Evolutionary conservation across 1,139 yeast genomes (phyloP).

Genomic region (Kodamaea anthophila): DNA sequence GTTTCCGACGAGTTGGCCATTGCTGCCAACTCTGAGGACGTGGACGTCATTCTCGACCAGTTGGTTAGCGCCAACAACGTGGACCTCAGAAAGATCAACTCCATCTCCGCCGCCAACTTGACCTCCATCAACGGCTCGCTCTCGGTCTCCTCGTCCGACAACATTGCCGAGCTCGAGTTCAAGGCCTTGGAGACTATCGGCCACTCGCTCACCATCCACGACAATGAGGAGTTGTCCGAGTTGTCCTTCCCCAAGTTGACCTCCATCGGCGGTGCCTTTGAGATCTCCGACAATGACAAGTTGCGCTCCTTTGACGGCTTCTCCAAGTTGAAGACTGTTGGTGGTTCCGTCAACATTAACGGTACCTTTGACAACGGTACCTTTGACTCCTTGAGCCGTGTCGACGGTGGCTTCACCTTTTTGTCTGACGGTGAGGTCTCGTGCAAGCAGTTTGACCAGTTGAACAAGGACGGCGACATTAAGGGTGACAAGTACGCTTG

Average conservation of each 20-base stretch:
- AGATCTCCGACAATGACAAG: slow-evolving; percentile 73
- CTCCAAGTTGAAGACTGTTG: slow-evolving; percentile 64
- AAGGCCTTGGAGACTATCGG: slow-evolving; percentile 59
- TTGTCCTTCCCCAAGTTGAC: slow-evolving; percentile 67
- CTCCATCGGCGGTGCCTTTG: slow-evolving; percentile 81
- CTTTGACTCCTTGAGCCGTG: slow-evolving; percentile 63
- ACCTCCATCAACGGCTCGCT: slow-evolving; percentile 71
- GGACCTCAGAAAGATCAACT: slow-evolving; percentile 71
- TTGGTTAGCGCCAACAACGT: slow-evolving; percentile 82
- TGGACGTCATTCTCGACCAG: slow-evolving; percentile 60
- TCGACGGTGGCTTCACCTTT: slow-evolving; percentile 87
- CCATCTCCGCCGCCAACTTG: slow-evolving; percentile 66
- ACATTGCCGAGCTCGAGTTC: slow-evolving; percentile 53
- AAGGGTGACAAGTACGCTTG: slow-evolving; percentile 88
- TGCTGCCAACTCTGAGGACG: slow-evolving; percentile 76
- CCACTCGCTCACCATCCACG: slow-evolving; percentile 69
- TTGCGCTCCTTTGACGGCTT: slow-evolving; percentile 66
- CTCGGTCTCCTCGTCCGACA: slow-evolving; percentile 63
- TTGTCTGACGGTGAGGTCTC: slow-evolving; percentile 74
- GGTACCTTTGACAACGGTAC: slow-evolving; percentile 82
- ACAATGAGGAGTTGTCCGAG: slow-evolving; percentile 67
- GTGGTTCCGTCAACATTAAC: slow-evolving; percentile 77
- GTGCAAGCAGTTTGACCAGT: slow-evolving; percentile 67
- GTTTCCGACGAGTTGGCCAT: slow-evolving; percentile 73
- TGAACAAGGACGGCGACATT: slow-evolving; percentile 68